Base-by-base conservation (phyloP, 495 filamentous ascomycete genomes). In the Letharia lupina region DNA sequence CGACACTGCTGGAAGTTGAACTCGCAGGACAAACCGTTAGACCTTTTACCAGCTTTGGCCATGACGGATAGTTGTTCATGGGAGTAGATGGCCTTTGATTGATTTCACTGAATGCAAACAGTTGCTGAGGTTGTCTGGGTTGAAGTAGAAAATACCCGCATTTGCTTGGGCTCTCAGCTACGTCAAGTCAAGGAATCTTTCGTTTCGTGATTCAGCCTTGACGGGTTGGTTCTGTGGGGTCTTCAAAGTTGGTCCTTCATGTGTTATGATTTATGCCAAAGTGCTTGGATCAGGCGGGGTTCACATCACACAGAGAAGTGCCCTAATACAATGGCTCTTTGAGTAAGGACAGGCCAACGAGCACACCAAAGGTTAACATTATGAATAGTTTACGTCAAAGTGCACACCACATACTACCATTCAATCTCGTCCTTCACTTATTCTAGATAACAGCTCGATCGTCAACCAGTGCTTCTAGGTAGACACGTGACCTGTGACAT, bases 21-120 rank as follows among this genome's bases (percentile, higher is more conserved):
- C 12, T 0, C n/a, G 15, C 28, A 39, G 33, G 9, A 33, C 61
- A 20, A 48, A 67, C 66, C 61, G 11, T 23, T 20, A 33, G 56
- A 60, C 60, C 66, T 54, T 47, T 67, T 67, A 28, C 45, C 39
- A 61, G 44, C 39, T 11, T 67, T 67, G 15, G 52, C 35, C 66
- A 64, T 67, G 28, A 16, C 23, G 5, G 56, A 47, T 23, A 18
- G 1, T 35, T 42, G 10, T 54, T 23, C n/a, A 16, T 15, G 10
- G 50, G 23, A 16, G 28, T 8, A 31, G 33, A 18, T 5, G 4
- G 28, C 16, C 3, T 31, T 33, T 33, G 3, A 18, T 33, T 33
- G 3, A 18, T 20, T 40, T 16, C 37, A 54, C 31, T 23, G 11
- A 40, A 54, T 65, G n/a, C 28, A 18, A 44, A 59, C 10, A 28